These are phyloP conservation scores for Sphagnum contortum DNA, from an alignment of 225 moss, liverwort and hornwort genomes.

Conservation along the genomic window DNA sequence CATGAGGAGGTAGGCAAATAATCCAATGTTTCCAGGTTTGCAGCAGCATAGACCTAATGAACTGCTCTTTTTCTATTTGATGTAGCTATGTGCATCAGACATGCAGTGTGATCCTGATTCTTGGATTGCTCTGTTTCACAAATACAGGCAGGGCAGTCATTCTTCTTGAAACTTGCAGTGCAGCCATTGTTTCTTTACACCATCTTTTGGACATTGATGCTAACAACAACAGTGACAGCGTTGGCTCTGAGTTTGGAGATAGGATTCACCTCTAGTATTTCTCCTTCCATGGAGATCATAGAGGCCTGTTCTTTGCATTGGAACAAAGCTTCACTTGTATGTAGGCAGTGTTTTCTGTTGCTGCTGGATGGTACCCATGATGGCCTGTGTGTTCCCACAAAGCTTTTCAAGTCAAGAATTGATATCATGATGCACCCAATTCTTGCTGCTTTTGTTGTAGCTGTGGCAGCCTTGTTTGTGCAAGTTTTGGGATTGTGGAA, in stretches of 20 bases:
- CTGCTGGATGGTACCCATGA: conserved; percentile 50
- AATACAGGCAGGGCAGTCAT: conserved; percentile 21
- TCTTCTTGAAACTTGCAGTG: conserved; percentile 23
- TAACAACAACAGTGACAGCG: conserved; percentile 40
- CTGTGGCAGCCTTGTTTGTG: conserved; percentile 45
- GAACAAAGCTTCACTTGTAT: conserved; percentile 36
- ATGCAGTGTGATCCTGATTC: no score
- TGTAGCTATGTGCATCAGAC: neutral
- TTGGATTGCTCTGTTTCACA: neutral
- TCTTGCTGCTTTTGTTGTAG: conserved; percentile 53
- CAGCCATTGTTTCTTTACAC: conserved; percentile 38
- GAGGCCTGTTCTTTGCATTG: conserved; percentile 49
- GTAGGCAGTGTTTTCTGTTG: conserved; percentile 45
- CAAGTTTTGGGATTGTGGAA: conserved; percentile 53
- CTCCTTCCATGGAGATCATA: conserved; percentile 33
- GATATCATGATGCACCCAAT: conserved; percentile 49
- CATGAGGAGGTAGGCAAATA: no score
- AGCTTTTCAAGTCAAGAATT: conserved; percentile 33
- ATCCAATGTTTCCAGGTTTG: no score
- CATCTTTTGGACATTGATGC: conserved; percentile 46
- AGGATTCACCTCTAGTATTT: conserved; percentile 35
- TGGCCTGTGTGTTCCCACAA: conserved; percentile 41
- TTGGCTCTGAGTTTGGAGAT: conserved; percentile 50
- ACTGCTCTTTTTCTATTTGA: no score
- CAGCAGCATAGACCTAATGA: neutral